A percentile compares a stretch with the other conserved stretches of the same genome.
These are phyloP conservation scores for Chiua virens DNA, from an alignment of 768 basidiomycete species.

Conservation along the genomic window DNA sequence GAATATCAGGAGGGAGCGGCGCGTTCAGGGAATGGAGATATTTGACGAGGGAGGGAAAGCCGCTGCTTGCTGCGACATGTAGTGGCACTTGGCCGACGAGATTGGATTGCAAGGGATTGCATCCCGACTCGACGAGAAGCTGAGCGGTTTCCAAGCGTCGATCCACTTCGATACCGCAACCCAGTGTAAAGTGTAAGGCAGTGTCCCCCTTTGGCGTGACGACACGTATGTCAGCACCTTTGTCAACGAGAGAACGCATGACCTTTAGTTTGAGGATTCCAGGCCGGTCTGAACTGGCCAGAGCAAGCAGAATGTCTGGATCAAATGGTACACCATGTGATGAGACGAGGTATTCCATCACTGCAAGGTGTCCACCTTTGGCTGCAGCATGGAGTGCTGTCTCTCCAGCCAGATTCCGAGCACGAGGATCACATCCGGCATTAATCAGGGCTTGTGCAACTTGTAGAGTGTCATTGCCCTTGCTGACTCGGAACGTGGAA, in stretches of 20 bases:
- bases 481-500: not conserved
- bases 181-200: not conserved
- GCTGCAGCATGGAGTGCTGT: slow-evolving; percentile 1
- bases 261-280: not conserved
- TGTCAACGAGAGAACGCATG: not conserved
- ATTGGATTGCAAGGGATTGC: not conserved
- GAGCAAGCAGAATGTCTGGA: not conserved
- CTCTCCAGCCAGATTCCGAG: not conserved
- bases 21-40: not conserved
- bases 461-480: not conserved
- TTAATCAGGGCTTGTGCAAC: not conserved
- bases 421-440: not conserved
- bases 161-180: not conserved
- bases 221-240: not conserved
- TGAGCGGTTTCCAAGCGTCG: not conserved
- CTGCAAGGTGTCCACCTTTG: not conserved
- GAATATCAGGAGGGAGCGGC: not conserved
- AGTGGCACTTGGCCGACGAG: not conserved
- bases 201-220: not conserved
- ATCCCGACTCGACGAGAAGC: not conserved
- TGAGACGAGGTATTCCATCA: slow-evolving; percentile 1
- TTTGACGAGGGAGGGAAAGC: not conserved
- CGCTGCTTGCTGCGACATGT: slow-evolving; percentile 1
- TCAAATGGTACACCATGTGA: not conserved
- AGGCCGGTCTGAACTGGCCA: not conserved